Conservation (phyloP, 352 stramenopile species). For the Pythium angustatum region DNA sequence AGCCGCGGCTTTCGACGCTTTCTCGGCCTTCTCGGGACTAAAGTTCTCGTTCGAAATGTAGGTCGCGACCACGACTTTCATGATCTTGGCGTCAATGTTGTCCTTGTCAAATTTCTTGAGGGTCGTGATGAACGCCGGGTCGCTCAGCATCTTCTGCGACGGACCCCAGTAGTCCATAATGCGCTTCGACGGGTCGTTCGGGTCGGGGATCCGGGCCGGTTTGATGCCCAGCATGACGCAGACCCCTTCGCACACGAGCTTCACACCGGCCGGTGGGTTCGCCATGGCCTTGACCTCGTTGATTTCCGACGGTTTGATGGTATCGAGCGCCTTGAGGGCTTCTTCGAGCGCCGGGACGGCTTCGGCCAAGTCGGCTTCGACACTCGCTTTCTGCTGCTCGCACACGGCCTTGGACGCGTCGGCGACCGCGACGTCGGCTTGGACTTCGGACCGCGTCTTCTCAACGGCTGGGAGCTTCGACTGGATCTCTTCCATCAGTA, state of each 20-base stretch:
- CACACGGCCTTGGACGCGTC: constrained; percentile 88
- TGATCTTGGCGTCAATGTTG: constrained; percentile 86
- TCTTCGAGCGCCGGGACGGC: constrained; percentile 92
- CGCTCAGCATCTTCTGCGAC: constrained; percentile 92
- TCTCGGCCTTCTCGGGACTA: constrained; percentile 90
- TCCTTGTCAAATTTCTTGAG: constrained; percentile 92
- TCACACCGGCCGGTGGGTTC: constrained; percentile 92
- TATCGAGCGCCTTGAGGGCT: constrained; percentile 92
- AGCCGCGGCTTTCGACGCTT: constrained; percentile 91
- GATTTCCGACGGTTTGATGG: constrained; percentile 92
- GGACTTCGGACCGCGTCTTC: constrained; percentile 73
- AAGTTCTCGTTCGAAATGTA: constrained; percentile 94
- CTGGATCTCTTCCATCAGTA: constrained; percentile 94
- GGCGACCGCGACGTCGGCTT: constrained; percentile 77
- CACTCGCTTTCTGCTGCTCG: constrained; percentile 86
- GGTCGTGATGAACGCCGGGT: constrained; percentile 91
- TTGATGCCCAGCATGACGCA: constrained; percentile 96
- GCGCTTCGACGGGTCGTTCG: constrained; percentile 87
- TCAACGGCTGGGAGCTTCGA: constrained; percentile 90
- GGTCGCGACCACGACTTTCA: constrained; percentile 87
- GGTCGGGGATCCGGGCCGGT: constrained; percentile 90
- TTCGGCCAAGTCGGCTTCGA: constrained; percentile 91
- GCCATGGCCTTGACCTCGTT: constrained; percentile 93
- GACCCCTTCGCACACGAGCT: constrained; percentile 93
- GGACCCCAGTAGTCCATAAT: constrained; percentile 96